Evolutionary conservation across 306 rosid species (phyloP).

Genomic region (Quercus rubra): DNA sequence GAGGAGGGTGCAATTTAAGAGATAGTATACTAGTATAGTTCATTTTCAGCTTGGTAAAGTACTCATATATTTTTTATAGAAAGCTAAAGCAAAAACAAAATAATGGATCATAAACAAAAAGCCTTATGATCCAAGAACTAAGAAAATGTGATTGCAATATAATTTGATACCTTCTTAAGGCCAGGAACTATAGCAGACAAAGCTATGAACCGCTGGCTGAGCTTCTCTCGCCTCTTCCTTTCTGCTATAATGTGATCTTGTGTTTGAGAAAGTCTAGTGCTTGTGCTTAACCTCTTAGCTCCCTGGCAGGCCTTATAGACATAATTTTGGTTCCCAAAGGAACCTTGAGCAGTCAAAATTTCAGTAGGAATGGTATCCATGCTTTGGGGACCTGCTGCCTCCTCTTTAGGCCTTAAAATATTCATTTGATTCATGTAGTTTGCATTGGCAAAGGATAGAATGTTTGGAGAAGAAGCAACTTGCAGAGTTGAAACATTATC

Average conservation of each 20-base stretch:
- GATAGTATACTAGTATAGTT: background rate
- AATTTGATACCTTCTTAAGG: slow-evolving; percentile 71
- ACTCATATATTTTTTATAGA: background rate
- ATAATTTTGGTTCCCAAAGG: slow-evolving; percentile 39
- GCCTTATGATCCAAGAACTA: background rate
- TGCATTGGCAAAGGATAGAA: slow-evolving; percentile 48
- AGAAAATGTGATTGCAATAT: background rate
- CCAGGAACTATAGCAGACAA: slow-evolving; percentile 91
- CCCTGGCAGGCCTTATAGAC: slow-evolving; percentile 38
- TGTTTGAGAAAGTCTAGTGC: slow-evolving; percentile 50
- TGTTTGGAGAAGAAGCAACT: slow-evolving; percentile 37
- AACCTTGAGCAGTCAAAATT: slow-evolving; percentile 43
- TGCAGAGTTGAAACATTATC: slow-evolving; percentile 37
- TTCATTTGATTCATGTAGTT: slow-evolving; percentile 49
- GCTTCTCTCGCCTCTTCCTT: slow-evolving; percentile 87
- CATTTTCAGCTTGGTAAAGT: background rate
- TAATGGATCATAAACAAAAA: background rate
- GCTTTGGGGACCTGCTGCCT: slow-evolving; percentile 33
- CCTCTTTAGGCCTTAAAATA: slow-evolving; percentile 60
- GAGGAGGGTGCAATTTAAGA: background rate
- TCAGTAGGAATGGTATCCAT: slow-evolving; percentile 36
- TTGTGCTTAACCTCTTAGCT: slow-evolving; percentile 32
- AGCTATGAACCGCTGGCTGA: slow-evolving; percentile 82
- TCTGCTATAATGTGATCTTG: slow-evolving; percentile 88
- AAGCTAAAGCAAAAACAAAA: background rate